Evolutionary conservation across 495 filamentous ascomycete genomes (phyloP).

Genomic region (Penicillium turbatum): DNA sequence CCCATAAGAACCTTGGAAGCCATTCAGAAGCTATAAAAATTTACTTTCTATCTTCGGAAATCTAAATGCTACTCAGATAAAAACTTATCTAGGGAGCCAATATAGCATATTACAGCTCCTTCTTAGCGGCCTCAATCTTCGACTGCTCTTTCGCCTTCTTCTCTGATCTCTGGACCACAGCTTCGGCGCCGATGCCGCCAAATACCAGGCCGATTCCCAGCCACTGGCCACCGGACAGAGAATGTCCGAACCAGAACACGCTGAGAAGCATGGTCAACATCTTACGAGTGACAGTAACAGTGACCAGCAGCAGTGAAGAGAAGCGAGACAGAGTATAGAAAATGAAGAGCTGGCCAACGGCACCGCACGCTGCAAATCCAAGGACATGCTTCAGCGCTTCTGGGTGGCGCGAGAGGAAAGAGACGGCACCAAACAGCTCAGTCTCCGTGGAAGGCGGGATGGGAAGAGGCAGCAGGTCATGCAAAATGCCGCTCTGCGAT

Average conservation of each 20-base stretch:
- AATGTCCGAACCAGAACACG: slow-evolving; percentile 91
- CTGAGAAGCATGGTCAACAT: slow-evolving; percentile 99
- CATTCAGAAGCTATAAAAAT: neutral
- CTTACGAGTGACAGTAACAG: slow-evolving; percentile 94
- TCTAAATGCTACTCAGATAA: neutral
- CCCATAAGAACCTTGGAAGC: neutral
- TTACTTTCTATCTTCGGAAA: neutral
- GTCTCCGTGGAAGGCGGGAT: slow-evolving; percentile 50
- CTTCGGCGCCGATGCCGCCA: slow-evolving; percentile 91
- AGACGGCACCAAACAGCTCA: slow-evolving; percentile 74
- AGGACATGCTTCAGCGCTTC: slow-evolving; percentile 78
- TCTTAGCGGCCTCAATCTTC: slow-evolving; percentile 50
- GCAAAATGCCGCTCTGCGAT: slow-evolving; percentile 57
- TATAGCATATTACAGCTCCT: slow-evolving; percentile 26
- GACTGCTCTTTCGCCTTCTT: slow-evolving; percentile 76
- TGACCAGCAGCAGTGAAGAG: slow-evolving; percentile 86
- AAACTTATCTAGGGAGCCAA: slow-evolving; percentile 8
- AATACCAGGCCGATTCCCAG: slow-evolving; percentile 90
- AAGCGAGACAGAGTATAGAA: slow-evolving; percentile 94
- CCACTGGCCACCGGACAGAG: slow-evolving; percentile 79
- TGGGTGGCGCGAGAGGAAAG: slow-evolving; percentile 74
- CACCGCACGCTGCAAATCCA: slow-evolving; percentile 87
- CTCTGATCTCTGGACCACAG: slow-evolving; percentile 71
- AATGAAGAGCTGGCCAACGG: slow-evolving; percentile 93
- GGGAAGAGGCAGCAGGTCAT: slow-evolving; percentile 61